Evolutionary conservation across 106 monocot genomes (phyloP).

Genomic region (Ottelia alismoides): DNA sequence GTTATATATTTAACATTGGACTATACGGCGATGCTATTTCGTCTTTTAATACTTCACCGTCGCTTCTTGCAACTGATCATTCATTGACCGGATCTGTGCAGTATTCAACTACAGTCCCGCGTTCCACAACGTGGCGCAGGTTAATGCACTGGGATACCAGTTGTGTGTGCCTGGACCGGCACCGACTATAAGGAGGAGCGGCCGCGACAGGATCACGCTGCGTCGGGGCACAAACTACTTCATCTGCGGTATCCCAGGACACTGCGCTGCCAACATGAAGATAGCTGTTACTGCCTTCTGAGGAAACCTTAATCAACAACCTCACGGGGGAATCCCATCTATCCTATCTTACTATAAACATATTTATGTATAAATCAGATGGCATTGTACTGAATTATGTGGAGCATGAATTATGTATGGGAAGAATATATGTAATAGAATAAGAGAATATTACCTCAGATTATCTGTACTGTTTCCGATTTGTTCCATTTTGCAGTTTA

Average conservation of each 20-base stretch:
- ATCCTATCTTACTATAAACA: too few relatives aligned
- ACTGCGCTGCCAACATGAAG: conserved; percentile 29
- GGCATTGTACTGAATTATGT: too few relatives aligned
- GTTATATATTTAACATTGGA: neutral
- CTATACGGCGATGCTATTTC: neutral
- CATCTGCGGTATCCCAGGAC: conserved; percentile 29
- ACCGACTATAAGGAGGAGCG: conserved; percentile 12
- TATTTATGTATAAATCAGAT: too few relatives aligned
- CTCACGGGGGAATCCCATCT: too few relatives aligned
- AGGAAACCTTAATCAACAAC: too few relatives aligned
- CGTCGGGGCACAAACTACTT: conserved; percentile 27
- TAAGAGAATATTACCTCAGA: too few relatives aligned
- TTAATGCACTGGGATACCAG: conserved; percentile 23
- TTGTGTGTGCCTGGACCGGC: conserved; percentile 12
- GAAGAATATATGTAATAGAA: too few relatives aligned
- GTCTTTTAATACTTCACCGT: neutral
- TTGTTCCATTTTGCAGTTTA: too few relatives aligned
- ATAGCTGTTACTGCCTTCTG: conserved; percentile 6
- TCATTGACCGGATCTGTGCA: neutral
- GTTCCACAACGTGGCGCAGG: conserved; percentile 31
- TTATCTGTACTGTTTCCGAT: too few relatives aligned
- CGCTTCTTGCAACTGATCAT: neutral
- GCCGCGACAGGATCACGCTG: conserved; percentile 25
- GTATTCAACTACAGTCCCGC: conserved; percentile 29
- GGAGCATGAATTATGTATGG: too few relatives aligned